phyloP scores from a whole-genome alignment of 176 grass and related monocot species.

The Tillandsia leiboldiana region DNA sequence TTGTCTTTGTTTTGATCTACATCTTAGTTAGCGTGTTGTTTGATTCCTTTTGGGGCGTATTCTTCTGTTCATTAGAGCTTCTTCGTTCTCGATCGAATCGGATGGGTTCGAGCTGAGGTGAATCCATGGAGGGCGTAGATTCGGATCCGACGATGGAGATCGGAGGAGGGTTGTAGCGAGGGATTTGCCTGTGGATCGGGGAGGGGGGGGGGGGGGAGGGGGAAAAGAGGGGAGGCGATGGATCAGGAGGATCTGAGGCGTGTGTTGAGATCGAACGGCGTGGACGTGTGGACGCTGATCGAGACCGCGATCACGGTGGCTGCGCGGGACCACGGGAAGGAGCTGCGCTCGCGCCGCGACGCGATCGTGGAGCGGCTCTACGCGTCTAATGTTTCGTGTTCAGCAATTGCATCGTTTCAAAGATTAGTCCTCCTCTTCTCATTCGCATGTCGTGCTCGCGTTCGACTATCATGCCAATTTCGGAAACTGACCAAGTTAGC shows the following conservation, averaged over 20 bases:
- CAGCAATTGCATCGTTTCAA: too few species aligned
- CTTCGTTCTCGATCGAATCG: not conserved
- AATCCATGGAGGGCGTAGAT: not conserved
- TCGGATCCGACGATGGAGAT: not conserved
- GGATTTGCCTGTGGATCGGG: not conserved
- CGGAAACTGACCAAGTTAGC: too few species aligned
- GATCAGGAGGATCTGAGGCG: constrained; percentile 40
- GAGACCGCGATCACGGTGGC: constrained; percentile 48
- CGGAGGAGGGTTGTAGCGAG: not conserved
- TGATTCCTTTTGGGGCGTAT: not conserved
- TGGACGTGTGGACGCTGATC: constrained; percentile 65
- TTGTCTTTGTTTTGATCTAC: too few species aligned
- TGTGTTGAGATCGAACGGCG: constrained; percentile 33
- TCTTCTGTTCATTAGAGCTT: not conserved
- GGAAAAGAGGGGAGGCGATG: constrained; percentile 17
- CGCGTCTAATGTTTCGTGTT: too few species aligned
- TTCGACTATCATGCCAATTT: too few species aligned
- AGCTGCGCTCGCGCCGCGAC: constrained; percentile 63
- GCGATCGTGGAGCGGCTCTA: constrained; percentile 66
- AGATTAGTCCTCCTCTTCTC: too few species aligned
- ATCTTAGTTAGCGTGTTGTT: too few species aligned
- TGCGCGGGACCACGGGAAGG: constrained; percentile 35
- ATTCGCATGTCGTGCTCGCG: too few species aligned
- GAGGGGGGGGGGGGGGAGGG: too few species aligned
- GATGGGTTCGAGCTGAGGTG: not conserved